Percentiles rank a stretch among this genome's conserved stretches.
These are phyloP conservation scores for Abrus pulchellus DNA, from an alignment of 306 rosid genomes.

Conservation along the genomic window DNA sequence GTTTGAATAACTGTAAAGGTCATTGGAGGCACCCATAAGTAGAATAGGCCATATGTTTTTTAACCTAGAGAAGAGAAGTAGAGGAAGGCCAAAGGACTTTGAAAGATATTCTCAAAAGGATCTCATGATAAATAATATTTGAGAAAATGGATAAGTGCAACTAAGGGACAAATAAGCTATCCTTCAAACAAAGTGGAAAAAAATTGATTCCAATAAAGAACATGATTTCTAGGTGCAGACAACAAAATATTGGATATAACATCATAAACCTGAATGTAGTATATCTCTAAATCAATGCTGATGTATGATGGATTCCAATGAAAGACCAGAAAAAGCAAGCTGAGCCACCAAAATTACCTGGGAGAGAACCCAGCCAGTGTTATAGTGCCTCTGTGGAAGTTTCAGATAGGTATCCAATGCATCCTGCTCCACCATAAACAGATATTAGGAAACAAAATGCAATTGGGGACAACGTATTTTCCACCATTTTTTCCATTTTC, in stretches of 20 bases:
- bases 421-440: slow-evolving; percentile 68
- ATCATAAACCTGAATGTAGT: slow-evolving; percentile 21
- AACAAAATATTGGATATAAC: slow-evolving; percentile 22
- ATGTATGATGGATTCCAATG: background rate
- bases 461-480: slow-evolving; percentile 35
- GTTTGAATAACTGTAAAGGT: no score
- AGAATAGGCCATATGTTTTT: no score
- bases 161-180: background rate
- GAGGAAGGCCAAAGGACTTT: background rate
- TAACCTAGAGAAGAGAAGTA: no score
- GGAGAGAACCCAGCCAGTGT: slow-evolving; percentile 96
- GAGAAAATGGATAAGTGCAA: background rate
- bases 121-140: no score
- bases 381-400: slow-evolving; percentile 88
- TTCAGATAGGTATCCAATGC: slow-evolving; percentile 85
- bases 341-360: slow-evolving; percentile 68
- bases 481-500: slow-evolving; percentile 23
- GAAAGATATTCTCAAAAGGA: no score
- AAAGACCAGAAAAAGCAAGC: slow-evolving; percentile 26
- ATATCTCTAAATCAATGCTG: slow-evolving; percentile 13
- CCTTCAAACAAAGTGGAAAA: background rate
- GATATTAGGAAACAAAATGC: slow-evolving; percentile 42
- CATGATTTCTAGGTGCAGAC: slow-evolving; percentile 11
- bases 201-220: background rate
- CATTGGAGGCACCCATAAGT: no score